Conservation (phyloP, 2,329 filamentous ascomycete genomes). For the Colletotrichum sp. region DNA sequence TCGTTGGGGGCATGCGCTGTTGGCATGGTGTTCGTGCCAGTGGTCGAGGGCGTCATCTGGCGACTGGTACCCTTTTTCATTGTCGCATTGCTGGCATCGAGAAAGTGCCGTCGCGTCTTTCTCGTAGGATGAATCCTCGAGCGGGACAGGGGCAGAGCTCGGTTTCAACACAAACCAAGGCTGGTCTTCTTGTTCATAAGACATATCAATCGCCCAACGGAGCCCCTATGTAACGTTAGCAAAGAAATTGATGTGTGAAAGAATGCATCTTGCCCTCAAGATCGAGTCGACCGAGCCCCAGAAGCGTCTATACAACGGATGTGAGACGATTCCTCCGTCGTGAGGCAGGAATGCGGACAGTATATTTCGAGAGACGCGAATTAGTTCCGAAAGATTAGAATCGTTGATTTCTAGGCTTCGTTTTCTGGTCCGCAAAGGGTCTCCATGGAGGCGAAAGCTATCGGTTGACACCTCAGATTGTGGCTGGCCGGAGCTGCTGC, state of each 20-base stretch:
- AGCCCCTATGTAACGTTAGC: background rate
- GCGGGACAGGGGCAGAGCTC: background rate
- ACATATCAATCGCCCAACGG: background rate
- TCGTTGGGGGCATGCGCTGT: background rate
- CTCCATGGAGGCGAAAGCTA: background rate
- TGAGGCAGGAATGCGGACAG: background rate
- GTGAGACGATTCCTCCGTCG: background rate
- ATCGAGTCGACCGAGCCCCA: slow-evolving; percentile 24
- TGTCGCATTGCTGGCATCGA: background rate
- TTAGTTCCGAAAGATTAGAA: background rate
- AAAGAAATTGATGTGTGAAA: background rate
- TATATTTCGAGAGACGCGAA: background rate
- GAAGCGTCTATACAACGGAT: slow-evolving; percentile 19
- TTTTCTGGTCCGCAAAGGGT: background rate
- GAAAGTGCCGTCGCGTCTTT: background rate
- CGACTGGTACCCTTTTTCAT: background rate
- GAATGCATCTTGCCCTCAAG: slow-evolving; percentile 11
- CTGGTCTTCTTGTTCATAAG: background rate
- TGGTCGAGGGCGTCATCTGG: background rate
- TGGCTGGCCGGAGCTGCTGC: background rate
- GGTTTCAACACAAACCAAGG: background rate
- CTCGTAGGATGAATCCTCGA: background rate
- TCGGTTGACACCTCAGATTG: background rate
- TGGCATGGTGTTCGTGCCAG: background rate
- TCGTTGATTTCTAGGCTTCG: background rate